Evolutionary conservation across 2,329 filamentous ascomycete species (phyloP).

Genomic region (Phyllosticta paracitricarpa): DNA sequence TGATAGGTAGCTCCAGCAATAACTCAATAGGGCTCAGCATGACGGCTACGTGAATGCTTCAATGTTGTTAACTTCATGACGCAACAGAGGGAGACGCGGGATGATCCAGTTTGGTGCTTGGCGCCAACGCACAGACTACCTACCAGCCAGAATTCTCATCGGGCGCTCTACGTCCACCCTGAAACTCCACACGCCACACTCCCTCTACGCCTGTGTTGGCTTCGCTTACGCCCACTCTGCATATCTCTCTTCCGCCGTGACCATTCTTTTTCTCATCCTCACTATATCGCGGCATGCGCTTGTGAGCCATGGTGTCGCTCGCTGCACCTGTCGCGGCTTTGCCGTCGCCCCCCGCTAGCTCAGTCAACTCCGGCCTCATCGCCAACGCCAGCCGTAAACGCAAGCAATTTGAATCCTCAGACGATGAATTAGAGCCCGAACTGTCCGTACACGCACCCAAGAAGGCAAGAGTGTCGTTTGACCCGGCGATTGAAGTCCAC

Average conservation of each 20-base stretch:
- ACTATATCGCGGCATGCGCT: not conserved
- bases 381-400: slow-evolving; percentile 31
- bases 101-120: not conserved
- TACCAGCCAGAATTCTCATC: slow-evolving; percentile 4
- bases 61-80: not conserved
- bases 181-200: slow-evolving; percentile 6
- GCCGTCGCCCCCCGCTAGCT: slow-evolving; percentile 15
- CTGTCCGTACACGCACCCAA: slow-evolving; percentile 31
- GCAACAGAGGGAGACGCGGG: not conserved
- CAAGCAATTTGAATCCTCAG: slow-evolving; percentile 23
- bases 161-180: not conserved
- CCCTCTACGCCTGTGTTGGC: not conserved
- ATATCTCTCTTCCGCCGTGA: not conserved
- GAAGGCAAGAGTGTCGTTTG: slow-evolving; percentile 38
- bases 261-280: not conserved
- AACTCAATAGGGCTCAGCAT: not conserved
- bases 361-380: slow-evolving; percentile 20
- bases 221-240: not conserved
- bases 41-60: not conserved
- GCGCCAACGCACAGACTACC: not conserved
- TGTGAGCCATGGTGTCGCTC: slow-evolving; percentile 27
- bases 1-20: too few species aligned
- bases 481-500: slow-evolving; percentile 37
- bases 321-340: slow-evolving; percentile 21
- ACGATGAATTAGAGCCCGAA: slow-evolving; percentile 16